Evolutionary conservation across 352 stramenopile species (phyloP), one percentile per base, ranked within the genome.

Genomic region (Phytophthora vignae): DNA sequence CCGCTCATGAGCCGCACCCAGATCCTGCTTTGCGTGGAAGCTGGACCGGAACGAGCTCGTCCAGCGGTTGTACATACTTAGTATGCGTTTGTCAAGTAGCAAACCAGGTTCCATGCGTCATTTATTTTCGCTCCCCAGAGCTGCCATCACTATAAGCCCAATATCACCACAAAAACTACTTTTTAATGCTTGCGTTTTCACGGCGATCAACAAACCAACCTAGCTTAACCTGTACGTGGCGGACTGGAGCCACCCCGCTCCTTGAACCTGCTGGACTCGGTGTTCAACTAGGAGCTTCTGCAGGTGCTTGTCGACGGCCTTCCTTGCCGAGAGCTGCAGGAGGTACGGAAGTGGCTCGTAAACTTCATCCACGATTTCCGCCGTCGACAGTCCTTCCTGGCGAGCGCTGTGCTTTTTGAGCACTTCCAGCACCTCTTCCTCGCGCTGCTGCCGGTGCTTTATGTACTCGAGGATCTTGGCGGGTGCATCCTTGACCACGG

Each of bases 401-500:
- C 17, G 33, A 55, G 53, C 61, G 5, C 9, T 29, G 3, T 77
- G 60, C 7, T 58, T 59, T 22, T 71, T 58, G 3, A 94, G 70
- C 31, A 83, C 74, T 5, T 61, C 46, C 1, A 97, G 57, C 25
- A 97, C 77, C 31, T 96, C 78, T 19, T 80, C 49, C 60, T 96
- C 90, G 15, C 90, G 90, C 67, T 92, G 71, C 55, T 87, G 71
- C 14, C 90, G 87, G 63, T 97, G 90, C 11, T 61, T 59, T 17
- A 95, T 82, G 71, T 96, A 96, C 69, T 94, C 86, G 29, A 81
- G 58, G 38, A 97, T 91, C 71, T 92, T 93, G 7, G 67, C 71
- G 8, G 67, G n/a, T n/a, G 88, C 86, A 38, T 94, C 74, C 0
- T 69, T 33, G 1, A 96, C 81, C 14, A 95, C 78, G 0, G 85